Conservation (phyloP, 1,139 yeast species). For the Magnusiomyces magnusii region DNA sequence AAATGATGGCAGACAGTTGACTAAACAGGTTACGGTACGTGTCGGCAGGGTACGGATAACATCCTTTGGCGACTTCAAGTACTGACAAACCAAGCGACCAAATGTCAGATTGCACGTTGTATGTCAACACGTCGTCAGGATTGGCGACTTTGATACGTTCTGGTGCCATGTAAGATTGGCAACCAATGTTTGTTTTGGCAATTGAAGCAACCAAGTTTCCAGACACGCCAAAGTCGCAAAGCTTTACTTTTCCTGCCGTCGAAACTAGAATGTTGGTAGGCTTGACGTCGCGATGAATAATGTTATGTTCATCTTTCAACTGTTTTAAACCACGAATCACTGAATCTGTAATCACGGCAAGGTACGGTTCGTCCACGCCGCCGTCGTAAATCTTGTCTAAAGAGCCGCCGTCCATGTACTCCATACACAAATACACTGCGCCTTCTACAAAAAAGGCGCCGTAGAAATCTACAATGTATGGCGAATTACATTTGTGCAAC, state of each 20-base stretch:
- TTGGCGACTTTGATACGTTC: constrained; percentile 70
- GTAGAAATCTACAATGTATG: constrained; percentile 87
- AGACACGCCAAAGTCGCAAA: constrained; percentile 95
- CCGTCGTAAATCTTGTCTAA: constrained; percentile 74
- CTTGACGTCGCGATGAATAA: constrained; percentile 94
- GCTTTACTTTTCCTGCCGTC: constrained; percentile 74
- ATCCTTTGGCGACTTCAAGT: constrained; percentile 82
- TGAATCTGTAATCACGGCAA: constrained; percentile 75
- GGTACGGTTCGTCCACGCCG: constrained; percentile 73
- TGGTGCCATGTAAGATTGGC: constrained; percentile 99
- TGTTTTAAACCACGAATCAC: constrained; percentile 79
- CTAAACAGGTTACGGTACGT: constrained; percentile 85
- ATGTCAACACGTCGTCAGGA: constrained; percentile 61
- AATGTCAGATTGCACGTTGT: constrained; percentile 90
- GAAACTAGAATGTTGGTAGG: constrained; percentile 87
- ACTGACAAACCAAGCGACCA: constrained; percentile 94
- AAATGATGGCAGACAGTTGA: constrained; percentile 91
- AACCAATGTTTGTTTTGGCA: constrained; percentile 95
- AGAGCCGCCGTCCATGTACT: constrained; percentile 97
- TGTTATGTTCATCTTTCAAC: constrained; percentile 81
- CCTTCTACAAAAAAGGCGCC: constrained; percentile 98
- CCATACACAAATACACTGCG: constrained; percentile 98
- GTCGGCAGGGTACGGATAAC: constrained; percentile 93
- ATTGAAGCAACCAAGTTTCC: constrained; percentile 94
- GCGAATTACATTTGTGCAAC: constrained; percentile 81